Percentiles rank a stretch among this genome's conserved stretches.
Conservation (phyloP, 495 filamentous ascomycete genomes). For the Ascodesmis nigricans region DNA sequence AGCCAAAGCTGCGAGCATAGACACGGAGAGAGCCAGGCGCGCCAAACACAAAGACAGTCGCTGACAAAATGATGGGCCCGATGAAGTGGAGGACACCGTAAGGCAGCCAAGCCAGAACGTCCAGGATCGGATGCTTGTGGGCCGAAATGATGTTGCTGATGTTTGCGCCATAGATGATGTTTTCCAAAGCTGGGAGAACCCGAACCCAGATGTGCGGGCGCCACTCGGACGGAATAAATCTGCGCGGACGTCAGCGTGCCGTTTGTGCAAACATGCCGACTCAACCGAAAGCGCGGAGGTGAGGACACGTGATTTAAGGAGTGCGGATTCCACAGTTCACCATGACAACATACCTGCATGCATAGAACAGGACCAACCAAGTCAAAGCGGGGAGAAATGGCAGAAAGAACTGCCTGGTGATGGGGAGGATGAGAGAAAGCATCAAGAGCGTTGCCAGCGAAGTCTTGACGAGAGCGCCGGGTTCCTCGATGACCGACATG, state of each 20-base stretch:
- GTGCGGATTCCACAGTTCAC: no score
- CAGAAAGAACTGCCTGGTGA: constrained; percentile 75
- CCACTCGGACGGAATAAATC: constrained; percentile 67
- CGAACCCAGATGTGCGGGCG: constrained; percentile 85
- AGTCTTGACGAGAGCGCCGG: constrained; percentile 50
- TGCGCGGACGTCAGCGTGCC: no score
- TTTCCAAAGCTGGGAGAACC: constrained; percentile 83
- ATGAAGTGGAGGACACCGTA: constrained; percentile 81
- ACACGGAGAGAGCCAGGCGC: constrained; percentile 67
- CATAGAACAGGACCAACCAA: constrained; percentile 75
- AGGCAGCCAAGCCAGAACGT: constrained; percentile 77
- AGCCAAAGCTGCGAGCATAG: constrained; percentile 70
- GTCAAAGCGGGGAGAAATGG: constrained; percentile 64
- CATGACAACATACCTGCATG: constrained; percentile 56
- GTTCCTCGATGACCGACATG: constrained; percentile 52
- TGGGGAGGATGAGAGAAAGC: constrained; percentile 53
- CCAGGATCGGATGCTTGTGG: constrained; percentile 57
- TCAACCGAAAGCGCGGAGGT: no score
- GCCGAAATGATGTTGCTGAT: constrained; percentile 86
- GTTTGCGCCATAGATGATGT: constrained; percentile 89
- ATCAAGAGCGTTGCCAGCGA: constrained; percentile 41
- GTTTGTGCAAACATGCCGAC: no score
- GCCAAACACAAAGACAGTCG: constrained; percentile 63
- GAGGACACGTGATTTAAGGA: no score
- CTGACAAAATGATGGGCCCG: constrained; percentile 51